These are phyloP conservation scores for Euphorbia peplus DNA, from an alignment of 345 rosid species.

Conservation along the genomic window DNA sequence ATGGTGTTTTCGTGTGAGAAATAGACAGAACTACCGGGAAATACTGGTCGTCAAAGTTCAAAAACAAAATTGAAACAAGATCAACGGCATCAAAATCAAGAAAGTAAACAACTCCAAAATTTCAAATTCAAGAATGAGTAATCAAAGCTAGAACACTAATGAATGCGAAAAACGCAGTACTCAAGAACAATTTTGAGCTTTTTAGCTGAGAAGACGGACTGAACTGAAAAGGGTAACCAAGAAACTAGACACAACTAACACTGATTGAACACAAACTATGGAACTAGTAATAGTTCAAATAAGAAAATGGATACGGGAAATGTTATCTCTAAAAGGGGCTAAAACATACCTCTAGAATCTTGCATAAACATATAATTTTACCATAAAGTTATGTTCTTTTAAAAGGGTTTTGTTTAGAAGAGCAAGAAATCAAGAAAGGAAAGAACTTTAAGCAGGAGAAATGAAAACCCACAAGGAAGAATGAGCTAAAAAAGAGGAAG, in stretches of 20 bases:
- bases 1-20: no score
- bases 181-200: not conserved
- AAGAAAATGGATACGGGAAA: no score
- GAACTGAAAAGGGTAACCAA: not conserved
- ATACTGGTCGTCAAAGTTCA: not conserved
- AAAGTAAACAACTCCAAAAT: not conserved
- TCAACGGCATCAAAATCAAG: not conserved
- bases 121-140: not conserved
- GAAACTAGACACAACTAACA: not conserved
- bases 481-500: no score
- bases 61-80: not conserved
- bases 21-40: no score
- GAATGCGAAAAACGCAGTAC: not conserved
- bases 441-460: not conserved
- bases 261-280: not conserved
- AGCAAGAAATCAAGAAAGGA: slow-evolving; percentile 5
- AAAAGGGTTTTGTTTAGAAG: not conserved
- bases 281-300: no score
- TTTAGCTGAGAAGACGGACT: not conserved
- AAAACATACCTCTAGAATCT: slow-evolving; percentile 1
- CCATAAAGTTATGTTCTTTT: not conserved
- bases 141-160: not conserved
- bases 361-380: not conserved
- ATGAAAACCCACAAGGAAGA: not conserved
- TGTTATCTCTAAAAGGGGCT: slow-evolving; percentile 6